Evolutionary conservation across 257 asterid genomes (phyloP).

Genomic region (Penstemon eatonii): DNA sequence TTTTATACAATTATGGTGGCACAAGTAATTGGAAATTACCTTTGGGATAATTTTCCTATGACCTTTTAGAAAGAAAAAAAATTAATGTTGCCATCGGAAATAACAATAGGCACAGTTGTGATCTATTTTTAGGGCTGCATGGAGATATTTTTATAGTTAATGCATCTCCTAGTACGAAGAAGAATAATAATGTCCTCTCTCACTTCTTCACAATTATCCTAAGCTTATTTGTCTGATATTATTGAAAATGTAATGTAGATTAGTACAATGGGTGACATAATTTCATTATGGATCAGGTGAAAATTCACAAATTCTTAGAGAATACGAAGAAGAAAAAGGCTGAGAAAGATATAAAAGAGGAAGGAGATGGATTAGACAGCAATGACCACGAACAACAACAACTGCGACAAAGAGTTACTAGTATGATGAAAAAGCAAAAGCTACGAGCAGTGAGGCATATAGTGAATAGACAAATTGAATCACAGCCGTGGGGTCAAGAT

Average conservation of each 20-base stretch:
- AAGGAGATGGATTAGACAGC: constrained; percentile 42
- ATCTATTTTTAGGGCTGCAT: background rate
- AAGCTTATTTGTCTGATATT: constrained; percentile 6
- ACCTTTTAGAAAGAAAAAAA: no score
- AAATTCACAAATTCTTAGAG: constrained; percentile 72
- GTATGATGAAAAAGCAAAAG: constrained; percentile 78
- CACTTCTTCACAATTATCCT: background rate
- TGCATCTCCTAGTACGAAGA: constrained; percentile 3
- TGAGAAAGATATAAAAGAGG: constrained; percentile 33
- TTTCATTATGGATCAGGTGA: constrained; percentile 53
- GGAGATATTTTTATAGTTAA: background rate
- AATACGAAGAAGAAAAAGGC: constrained; percentile 60
- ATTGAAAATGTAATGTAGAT: constrained; percentile 9
- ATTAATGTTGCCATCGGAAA: no score
- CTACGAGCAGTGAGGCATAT: constrained; percentile 69
- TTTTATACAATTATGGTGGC: no score
- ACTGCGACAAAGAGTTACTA: constrained; percentile 52
- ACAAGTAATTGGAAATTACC: no score
- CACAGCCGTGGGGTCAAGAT: constrained; percentile 77
- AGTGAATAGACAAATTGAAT: constrained; percentile 56
- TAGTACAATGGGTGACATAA: constrained; percentile 19
- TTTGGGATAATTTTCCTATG: no score
- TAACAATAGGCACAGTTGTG: background rate
- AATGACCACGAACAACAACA: constrained; percentile 45
- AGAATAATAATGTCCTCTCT: constrained; percentile 1